phyloP scores from a whole-genome alignment of 306 rosid species.

The Crataegus laevigata region DNA sequence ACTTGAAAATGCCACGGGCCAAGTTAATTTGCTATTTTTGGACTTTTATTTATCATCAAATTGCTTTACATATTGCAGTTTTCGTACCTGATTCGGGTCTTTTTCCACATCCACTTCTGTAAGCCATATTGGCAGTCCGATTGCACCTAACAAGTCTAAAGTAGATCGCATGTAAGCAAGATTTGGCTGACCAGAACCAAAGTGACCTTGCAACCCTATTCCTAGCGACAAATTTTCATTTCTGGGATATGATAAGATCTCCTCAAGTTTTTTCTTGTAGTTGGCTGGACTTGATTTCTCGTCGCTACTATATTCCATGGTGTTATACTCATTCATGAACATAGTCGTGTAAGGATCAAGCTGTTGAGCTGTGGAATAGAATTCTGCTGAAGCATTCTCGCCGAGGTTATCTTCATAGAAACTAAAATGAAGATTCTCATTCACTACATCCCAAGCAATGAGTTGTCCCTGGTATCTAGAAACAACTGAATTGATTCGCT shows the following conservation, averaged over 20 bases:
- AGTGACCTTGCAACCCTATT: constrained; percentile 66
- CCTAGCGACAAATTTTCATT: constrained; percentile 28
- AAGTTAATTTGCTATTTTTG: background rate
- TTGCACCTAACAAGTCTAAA: constrained; percentile 41
- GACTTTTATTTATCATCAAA: background rate
- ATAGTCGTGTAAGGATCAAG: constrained; percentile 46
- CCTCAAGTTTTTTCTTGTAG: constrained; percentile 29
- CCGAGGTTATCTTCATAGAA: constrained; percentile 54
- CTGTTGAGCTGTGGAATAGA: constrained; percentile 32
- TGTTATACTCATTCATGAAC: constrained; percentile 69
- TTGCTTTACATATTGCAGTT: background rate
- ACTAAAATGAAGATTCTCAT: constrained; percentile 65
- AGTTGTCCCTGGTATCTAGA: constrained; percentile 52
- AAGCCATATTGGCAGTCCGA: constrained; percentile 61
- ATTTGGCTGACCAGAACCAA: constrained; percentile 41
- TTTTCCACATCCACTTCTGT: constrained; percentile 45
- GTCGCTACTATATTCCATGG: constrained; percentile 45
- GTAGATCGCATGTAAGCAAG: constrained; percentile 59
- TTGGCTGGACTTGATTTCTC: constrained; percentile 24
- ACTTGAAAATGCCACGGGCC: background rate
- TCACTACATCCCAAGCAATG: constrained; percentile 80
- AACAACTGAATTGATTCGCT: constrained; percentile 54
- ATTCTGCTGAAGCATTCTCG: constrained; percentile 44
- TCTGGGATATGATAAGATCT: constrained; percentile 43
- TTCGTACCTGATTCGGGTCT: constrained; percentile 43